phyloP scores from a whole-genome alignment of 2,329 filamentous ascomycete genomes.

The Ceratocystis harringtonii region DNA sequence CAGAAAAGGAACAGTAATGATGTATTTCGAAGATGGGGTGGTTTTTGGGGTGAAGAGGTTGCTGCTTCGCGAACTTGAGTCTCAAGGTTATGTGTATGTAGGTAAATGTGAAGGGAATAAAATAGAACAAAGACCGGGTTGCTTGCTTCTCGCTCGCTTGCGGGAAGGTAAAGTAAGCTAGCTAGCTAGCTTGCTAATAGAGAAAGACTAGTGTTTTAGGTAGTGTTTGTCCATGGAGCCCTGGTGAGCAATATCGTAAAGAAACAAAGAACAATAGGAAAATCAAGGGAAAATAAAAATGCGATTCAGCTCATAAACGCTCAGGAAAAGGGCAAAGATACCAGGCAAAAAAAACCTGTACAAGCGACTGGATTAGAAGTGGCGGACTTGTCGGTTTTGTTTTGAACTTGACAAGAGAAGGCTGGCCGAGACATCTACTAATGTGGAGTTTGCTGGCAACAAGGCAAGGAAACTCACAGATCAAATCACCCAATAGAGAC shows the following conservation, averaged over 20 bases:
- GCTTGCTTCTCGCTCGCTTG: no score
- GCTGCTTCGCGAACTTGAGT: background rate
- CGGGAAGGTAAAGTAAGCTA: background rate
- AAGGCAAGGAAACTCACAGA: constrained; percentile 2
- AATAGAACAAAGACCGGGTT: no score
- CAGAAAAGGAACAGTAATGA: background rate
- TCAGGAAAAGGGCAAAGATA: background rate
- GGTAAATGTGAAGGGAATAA: background rate
- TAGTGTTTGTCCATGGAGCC: background rate
- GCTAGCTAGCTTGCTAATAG: background rate
- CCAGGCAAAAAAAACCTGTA: background rate
- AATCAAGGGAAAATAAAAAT: background rate
- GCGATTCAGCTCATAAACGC: background rate
- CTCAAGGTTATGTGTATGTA: background rate
- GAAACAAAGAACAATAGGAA: background rate
- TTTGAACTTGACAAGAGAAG: constrained; percentile 5
- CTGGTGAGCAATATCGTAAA: background rate
- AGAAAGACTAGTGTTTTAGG: background rate
- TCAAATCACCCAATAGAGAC: background rate
- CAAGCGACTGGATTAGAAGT: background rate
- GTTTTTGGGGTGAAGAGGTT: background rate
- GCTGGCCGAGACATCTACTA: constrained; percentile 5
- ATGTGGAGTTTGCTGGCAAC: constrained; percentile 4
- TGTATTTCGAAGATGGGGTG: background rate
- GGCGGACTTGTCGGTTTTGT: constrained; percentile 1